These are phyloP conservation scores for Mollisiaceae sp. DNA, from an alignment of 2,329 filamentous ascomycete species.

Conservation along the genomic window DNA sequence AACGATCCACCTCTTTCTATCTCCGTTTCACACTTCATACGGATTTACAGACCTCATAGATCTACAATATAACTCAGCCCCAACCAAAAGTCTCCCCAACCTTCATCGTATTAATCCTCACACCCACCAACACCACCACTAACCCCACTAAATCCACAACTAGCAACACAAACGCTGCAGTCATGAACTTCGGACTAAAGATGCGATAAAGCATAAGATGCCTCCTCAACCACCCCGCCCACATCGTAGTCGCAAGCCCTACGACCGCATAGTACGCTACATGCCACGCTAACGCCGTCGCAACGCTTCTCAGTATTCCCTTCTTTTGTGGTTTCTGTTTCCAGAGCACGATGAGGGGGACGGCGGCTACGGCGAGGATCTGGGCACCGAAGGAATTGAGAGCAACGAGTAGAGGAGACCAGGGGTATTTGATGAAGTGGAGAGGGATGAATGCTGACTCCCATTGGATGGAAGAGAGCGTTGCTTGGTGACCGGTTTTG, in stretches of 20 bases:
- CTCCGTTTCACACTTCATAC: not conserved
- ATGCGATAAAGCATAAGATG: constrained; percentile 98
- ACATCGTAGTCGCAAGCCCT: constrained; percentile 84
- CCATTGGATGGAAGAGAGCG: constrained; percentile 89
- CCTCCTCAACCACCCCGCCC: constrained; percentile 84
- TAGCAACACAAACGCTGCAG: constrained; percentile 72
- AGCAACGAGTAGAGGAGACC: constrained; percentile 79
- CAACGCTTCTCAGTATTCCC: constrained; percentile 58
- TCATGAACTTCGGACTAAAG: constrained; percentile 90
- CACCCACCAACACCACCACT: constrained; percentile 72
- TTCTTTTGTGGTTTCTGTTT: constrained; percentile 78
- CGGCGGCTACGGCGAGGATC: constrained; percentile 78
- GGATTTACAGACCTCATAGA: not conserved
- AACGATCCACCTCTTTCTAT: not conserved
- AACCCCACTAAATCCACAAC: constrained; percentile 79
- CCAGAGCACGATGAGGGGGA: constrained; percentile 86
- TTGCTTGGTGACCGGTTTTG: constrained; percentile 96
- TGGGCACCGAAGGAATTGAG: constrained; percentile 91
- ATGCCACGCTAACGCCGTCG: constrained; percentile 75
- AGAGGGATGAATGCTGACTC: constrained; percentile 92
- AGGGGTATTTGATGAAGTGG: constrained; percentile 82
- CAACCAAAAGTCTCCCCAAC: constrained; percentile 89
- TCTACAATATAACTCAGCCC: constrained; percentile 29
- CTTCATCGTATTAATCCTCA: constrained; percentile 77
- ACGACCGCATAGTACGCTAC: constrained; percentile 83